Evolutionary conservation across 2,329 filamentous ascomycete species (phyloP), one percentile per base, ranked within the genome.

Genomic region (Arthrinium puccinioides): DNA sequence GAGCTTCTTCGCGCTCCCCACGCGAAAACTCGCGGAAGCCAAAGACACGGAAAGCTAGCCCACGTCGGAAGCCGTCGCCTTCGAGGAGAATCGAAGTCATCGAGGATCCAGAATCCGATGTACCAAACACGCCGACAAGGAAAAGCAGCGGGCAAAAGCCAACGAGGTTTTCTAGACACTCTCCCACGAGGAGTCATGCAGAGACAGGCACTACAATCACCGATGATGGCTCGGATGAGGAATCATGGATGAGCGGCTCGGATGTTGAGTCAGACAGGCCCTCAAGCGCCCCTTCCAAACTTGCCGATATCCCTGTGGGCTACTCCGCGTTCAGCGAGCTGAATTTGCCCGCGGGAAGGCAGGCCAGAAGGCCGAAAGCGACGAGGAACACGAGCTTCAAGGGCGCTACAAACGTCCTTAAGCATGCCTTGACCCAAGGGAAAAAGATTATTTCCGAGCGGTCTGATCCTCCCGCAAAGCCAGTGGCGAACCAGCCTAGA

Each of bases 291-390:
- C 54, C 68, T 4, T 66, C 64, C 23, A 76, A 76, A 3, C 51
- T 80, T 23, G 74, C 74, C 13, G 76, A 81, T 25, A 74, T 82
- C 33, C 76, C 77, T 0, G 72, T 80, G 51, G 78, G 78, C 6
- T 74, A 74, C 44, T 82, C 78, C 14, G 78, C 78, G n/a, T 82
- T 82, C 46, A 82, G 75, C 45, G 76, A 76, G 48, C 62, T 82
- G 6, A 76, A 81, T 37, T 55, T 82, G 2, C 68, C 76, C 1
- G 50, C 70, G 1, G 66, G n/a, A 57, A 60, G 20, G 67, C 63
- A 39, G 55, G 52, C 40, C 49, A 54, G 25, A 62, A 65, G 52
- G 57, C 57, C 61, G 21, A 73, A 74, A 48, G 58, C 67, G 7
- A 71, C 74, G 31, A 63, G 74, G 28, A 74, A 67, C 34, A 58